Evolutionary conservation across 495 filamentous ascomycete species (phyloP), one percentile per base, ranked within the genome.

Genomic region (Penicillium pancosmium): DNA sequence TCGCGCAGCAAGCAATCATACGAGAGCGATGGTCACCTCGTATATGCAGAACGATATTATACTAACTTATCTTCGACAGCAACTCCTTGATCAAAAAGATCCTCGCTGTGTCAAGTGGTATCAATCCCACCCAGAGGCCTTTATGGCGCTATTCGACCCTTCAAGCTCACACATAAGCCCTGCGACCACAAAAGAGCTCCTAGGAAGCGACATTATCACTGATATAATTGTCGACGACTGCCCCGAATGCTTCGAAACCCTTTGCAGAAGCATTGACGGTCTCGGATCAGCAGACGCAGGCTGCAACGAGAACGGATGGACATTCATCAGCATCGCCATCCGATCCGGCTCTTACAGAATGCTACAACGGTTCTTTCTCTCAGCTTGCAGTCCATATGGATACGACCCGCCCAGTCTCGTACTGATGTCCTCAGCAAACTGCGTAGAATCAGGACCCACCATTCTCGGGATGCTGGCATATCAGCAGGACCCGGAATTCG

Each of bases 211-310:
- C 35, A 48, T 62, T 0, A 52, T 62, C 12, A 62, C 55, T 0
- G 19, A 56, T 0, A 54, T 36, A 33, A 57, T 67, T 21, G 19
- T 34, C 9, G 62, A 52, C 5, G 62, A 64, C 31, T 64, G 62
- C 40, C 35, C 47, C 2, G 35, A 50, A 0, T 68, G 65, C 19
- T 60, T 60, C 19, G 46, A 61, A 1, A 52, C 43, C 6, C 21
- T 67, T 12, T 36, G 56, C 19, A 21, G 35, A 3, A 25, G 40
- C 2, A 16, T 55, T 11, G 53, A 36, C 13, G 25, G 11, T 6
- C 8, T 55, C 6, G 12, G 8, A 5, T 13, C 9, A 2, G 21
- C 46, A 8, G 25, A 35, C n/a, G 23, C 33, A 38, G 33, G 49
- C 16, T 59, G 52, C 21, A 63, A 59, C n/a, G 12, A 52, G 10